phyloP scores from a whole-genome alignment of 2,329 filamentous ascomycete genomes.

The Pseudogymnoascus sp. region DNA sequence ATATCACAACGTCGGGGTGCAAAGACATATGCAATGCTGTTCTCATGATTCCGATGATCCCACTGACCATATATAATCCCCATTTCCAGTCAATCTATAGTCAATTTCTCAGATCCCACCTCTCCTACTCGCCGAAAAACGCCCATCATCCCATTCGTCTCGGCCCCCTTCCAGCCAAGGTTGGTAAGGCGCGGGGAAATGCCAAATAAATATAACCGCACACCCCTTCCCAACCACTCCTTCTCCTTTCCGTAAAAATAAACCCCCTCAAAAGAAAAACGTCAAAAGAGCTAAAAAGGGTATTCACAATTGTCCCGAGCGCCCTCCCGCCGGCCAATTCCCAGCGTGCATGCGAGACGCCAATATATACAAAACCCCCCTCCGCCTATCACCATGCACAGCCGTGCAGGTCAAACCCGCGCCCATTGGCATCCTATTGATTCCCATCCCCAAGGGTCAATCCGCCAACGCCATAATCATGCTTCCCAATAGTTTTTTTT shows the following conservation, averaged over 20 bases:
- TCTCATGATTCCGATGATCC: background rate
- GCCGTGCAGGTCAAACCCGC: background rate
- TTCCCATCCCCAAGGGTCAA: slow-evolving; percentile 5
- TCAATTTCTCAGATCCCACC: slow-evolving; percentile 1
- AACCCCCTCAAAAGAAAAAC: background rate
- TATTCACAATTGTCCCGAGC: slow-evolving; percentile 1
- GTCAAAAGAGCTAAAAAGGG: slow-evolving; percentile 1
- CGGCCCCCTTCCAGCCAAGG: background rate
- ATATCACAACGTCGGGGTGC: background rate
- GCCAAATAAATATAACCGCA: background rate
- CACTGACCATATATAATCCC: background rate
- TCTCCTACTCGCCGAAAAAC: background rate
- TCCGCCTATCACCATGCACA: background rate
- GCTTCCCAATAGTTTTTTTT: slow-evolving; percentile 6
- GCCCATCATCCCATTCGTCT: slow-evolving; percentile 1
- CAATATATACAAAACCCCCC: slow-evolving; percentile 1
- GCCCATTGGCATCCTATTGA: slow-evolving; percentile 6
- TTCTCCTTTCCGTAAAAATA: background rate
- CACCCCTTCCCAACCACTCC: background rate
- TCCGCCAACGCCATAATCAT: slow-evolving; percentile 4
- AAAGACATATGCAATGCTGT: background rate
- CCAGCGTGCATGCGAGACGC: background rate
- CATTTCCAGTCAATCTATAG: slow-evolving; percentile 1
- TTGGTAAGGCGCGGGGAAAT: background rate
- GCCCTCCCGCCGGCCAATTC: slow-evolving; percentile 3